Evolutionary conservation across 257 asterid species (phyloP).

Genomic region (Solanum piurae): DNA sequence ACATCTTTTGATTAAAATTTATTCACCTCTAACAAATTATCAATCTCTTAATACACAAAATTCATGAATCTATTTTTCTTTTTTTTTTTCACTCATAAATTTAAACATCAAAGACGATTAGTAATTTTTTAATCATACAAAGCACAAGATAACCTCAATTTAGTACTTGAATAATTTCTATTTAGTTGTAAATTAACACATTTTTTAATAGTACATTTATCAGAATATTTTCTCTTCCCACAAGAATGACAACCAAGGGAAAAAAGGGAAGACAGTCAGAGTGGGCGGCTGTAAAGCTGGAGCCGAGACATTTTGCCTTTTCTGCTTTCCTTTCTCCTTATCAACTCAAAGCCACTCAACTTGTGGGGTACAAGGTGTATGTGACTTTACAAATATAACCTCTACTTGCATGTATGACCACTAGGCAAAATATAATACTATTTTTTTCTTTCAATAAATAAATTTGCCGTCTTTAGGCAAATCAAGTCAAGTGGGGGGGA

Average conservation of each 20-base stretch:
- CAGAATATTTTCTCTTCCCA: not conserved
- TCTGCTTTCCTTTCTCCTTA: not conserved
- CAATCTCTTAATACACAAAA: not conserved
- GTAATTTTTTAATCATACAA: not conserved
- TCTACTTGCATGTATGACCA: not conserved
- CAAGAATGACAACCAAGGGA: not conserved
- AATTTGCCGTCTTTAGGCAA: not conserved
- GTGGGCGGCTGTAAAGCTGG: slow-evolving; percentile 24
- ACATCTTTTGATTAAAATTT: not conserved
- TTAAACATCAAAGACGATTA: no score
- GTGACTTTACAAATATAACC: not conserved
- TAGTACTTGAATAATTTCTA: not conserved
- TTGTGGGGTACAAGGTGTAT: not conserved
- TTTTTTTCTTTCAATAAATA: not conserved
- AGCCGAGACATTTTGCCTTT: not conserved
- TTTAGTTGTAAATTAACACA: not conserved
- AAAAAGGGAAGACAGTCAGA: slow-evolving; percentile 14
- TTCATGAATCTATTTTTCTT: not conserved
- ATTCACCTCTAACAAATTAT: not conserved
- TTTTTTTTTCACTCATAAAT: not conserved
- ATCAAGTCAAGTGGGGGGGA: not conserved
- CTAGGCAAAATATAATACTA: not conserved
- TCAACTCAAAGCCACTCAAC: not conserved
- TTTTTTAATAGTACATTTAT: not conserved
- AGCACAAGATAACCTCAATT: not conserved